A percentile compares a stretch with the other conserved stretches of the same genome.
Conservation (phyloP, 345 rosid genomes). For the Cardamine occulta region DNA sequence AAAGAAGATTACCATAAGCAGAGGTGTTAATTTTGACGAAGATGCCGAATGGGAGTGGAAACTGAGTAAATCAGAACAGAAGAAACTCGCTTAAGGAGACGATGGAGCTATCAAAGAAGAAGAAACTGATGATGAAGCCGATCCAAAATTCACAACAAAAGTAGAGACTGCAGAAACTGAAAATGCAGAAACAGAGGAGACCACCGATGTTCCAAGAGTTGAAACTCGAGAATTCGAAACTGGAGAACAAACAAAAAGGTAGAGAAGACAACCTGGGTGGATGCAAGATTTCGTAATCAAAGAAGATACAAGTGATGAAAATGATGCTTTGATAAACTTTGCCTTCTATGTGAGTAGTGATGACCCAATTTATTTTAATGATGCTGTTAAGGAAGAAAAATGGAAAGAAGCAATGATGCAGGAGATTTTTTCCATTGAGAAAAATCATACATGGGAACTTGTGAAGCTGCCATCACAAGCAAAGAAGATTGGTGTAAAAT, state of each 20-base stretch:
- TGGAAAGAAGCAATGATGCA: neutral
- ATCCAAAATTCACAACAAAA: too few relatives aligned
- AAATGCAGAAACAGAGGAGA: too few relatives aligned
- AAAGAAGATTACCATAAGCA: neutral
- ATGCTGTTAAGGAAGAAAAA: neutral
- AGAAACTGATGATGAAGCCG: too few relatives aligned
- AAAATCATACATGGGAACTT: neutral
- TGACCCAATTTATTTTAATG: fast-evolving
- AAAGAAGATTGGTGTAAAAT: too few relatives aligned
- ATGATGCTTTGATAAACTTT: neutral
- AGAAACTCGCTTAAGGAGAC: fast-evolving
- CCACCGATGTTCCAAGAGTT: too few relatives aligned
- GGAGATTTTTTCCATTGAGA: neutral
- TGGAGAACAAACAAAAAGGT: neutral
- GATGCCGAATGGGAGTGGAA: too few relatives aligned
- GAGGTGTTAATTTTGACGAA: too few relatives aligned
- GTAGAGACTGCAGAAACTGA: too few relatives aligned
- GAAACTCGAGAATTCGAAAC: too few relatives aligned
- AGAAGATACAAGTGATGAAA: neutral
- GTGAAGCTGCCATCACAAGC: fast-evolving
- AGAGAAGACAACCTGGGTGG: fast-evolving
- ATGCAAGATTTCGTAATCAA: neutral
- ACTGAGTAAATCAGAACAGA: too few relatives aligned
- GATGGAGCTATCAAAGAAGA: too few relatives aligned
- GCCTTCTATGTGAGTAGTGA: neutral